Base-by-base conservation (phyloP, 495 filamentous ascomycete species). In the Hyaloscypha hepaticicola region DNA sequence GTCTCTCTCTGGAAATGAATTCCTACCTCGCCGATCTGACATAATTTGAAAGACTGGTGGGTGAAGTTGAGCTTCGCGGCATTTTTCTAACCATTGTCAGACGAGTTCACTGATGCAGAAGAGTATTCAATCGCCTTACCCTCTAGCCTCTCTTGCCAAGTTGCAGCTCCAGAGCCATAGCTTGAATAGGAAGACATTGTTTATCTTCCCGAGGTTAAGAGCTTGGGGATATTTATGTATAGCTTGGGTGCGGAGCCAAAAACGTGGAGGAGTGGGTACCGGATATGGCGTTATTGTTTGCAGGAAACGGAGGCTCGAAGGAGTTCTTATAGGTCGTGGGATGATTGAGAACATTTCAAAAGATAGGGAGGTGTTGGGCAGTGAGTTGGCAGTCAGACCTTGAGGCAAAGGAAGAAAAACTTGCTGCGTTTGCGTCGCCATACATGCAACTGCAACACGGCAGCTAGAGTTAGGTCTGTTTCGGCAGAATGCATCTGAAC, bases 11-110 rank as follows among this genome's bases (percentile, higher is more conserved):
- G 22, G 41, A 62, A 16, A 19, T 21, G 60, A 55, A 60, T 80
- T 12, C 67, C 75, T 83, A 90, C 89, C 90, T 84, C 90, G 87
- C 76, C 88, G 82, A 74, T 93, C 90, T 63, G 90, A 92, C 56
- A 90, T 82, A 65, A 91, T 87, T 68, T 88, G 85, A 72, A 85
- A 93, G 52, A 82, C 74, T 27, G 90, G 90, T 52, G 77, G 70
- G 31, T 77, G 73, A 22, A 87, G 70, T 66, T 86, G 83, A 45
- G 71, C 77, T 55, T 77, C 76, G 55, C 75, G 76, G 76, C 90
- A 93, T 67, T 85, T 79, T 14, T 85, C 90, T 92, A 72, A 29
- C 63, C 55, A 34, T 52, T 58, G 69, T 75, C 61, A 76, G 69
- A 31, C 38, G 50, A 49, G 21, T 50, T 16, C 48, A 55, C 41